Evolutionary conservation across 257 asterid genomes (phyloP).

Genomic region (Primulina huaijiensis): DNA sequence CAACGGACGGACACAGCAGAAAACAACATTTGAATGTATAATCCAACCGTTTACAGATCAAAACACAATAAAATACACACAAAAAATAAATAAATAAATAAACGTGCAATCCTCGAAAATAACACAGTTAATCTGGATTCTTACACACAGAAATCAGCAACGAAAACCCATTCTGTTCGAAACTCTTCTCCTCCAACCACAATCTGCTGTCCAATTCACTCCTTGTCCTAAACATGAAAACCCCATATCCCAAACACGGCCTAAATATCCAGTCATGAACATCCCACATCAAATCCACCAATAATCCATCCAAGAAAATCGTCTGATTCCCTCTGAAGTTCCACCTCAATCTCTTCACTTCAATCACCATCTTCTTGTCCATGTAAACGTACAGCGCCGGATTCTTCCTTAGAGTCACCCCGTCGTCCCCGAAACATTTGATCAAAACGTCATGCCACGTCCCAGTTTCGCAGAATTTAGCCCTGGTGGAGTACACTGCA

Average conservation of each 20-base stretch:
- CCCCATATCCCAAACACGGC: not conserved
- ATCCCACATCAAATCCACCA: constrained; percentile 94
- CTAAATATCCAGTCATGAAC: constrained; percentile 54
- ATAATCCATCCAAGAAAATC: constrained; percentile 62
- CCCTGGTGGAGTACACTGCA: constrained; percentile 50
- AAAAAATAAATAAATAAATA: too few relatives aligned
- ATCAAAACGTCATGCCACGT: constrained; percentile 53
- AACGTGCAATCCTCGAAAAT: too few relatives aligned
- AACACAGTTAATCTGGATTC: not conserved
- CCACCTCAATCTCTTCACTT: constrained; percentile 76
- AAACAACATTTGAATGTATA: not conserved
- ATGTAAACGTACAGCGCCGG: constrained; percentile 41
- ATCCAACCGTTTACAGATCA: not conserved
- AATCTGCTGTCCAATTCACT: constrained; percentile 9
- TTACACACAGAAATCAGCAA: not conserved
- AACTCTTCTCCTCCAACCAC: constrained; percentile 16
- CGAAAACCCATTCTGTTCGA: not conserved
- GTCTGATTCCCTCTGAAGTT: constrained; percentile 85
- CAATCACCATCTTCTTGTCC: constrained; percentile 59
- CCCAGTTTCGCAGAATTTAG: constrained; percentile 52
- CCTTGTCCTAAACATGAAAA: constrained; percentile 20
- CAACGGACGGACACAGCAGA: too few relatives aligned
- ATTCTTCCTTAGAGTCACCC: constrained; percentile 22
- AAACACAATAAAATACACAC: not conserved
- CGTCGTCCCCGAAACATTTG: constrained; percentile 35